Conservation (phyloP, 129 eudicot genomes). For the Chrysanthemum lavandulifolium region DNA sequence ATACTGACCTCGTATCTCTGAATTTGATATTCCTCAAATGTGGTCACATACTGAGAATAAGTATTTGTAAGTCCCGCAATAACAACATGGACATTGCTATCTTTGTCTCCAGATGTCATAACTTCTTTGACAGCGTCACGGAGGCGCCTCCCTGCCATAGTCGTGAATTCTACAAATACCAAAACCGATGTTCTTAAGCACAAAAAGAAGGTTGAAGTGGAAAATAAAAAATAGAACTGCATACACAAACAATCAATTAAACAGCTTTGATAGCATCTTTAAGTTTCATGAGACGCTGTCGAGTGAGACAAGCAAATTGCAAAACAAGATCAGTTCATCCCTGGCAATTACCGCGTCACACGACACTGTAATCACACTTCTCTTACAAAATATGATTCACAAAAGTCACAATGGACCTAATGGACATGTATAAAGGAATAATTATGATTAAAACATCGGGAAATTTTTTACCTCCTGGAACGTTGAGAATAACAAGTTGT, state of each 20-base stretch:
- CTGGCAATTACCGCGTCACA: background rate
- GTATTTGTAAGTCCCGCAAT: conserved; percentile 59
- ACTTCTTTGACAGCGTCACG: conserved; percentile 54
- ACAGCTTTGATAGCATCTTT: background rate
- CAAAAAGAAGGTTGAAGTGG: background rate
- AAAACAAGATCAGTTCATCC: background rate
- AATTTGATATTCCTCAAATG: conserved; percentile 57
- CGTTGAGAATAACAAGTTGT: conserved; percentile 57
- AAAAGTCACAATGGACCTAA: background rate
- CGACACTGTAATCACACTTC: background rate
- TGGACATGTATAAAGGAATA: background rate
- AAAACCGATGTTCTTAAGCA: background rate
- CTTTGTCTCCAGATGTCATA: conserved; percentile 26
- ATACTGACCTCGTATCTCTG: conserved; percentile 56
- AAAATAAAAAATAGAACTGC: background rate
- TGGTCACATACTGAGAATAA: conserved; percentile 61
- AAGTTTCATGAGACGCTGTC: background rate
- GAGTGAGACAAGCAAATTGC: background rate
- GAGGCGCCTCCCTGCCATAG: conserved; percentile 68
- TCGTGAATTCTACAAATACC: conserved; percentile 48
- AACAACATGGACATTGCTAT: conserved; percentile 41
- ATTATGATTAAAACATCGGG: background rate
- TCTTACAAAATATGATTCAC: background rate
- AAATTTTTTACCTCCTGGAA: conserved; percentile 49
- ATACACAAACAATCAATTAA: background rate